phyloP scores from a whole-genome alignment of 1,284 basidiomycete genomes.

The Melampsora americana region DNA sequence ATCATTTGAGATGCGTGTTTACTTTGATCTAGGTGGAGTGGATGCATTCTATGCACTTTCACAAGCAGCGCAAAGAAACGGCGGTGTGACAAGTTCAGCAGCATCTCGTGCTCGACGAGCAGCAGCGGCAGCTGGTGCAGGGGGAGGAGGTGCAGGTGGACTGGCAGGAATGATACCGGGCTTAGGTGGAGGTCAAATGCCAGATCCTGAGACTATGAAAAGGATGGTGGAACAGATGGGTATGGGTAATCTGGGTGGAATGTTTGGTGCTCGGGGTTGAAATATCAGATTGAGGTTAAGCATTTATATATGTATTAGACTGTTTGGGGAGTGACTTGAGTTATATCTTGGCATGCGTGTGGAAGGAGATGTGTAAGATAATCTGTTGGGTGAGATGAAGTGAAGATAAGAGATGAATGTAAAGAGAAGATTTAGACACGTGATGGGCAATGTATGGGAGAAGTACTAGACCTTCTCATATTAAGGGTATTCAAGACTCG shows the following conservation, averaged over 20 bases:
- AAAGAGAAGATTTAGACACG: no score
- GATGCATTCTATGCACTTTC: constrained; percentile 42
- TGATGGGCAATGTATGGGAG: no score
- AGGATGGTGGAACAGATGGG: constrained; percentile 42
- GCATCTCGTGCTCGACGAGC: constrained; percentile 13
- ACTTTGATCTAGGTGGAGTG: constrained; percentile 23
- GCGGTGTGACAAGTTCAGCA: constrained; percentile 20
- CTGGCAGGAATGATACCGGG: constrained; percentile 12
- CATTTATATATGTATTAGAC: no score
- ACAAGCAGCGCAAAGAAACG: constrained; percentile 29
- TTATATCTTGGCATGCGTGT: no score
- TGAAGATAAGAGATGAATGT: no score
- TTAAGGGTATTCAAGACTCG: no score
- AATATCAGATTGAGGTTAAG: background rate
- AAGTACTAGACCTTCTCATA: no score
- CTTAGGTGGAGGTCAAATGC: constrained; percentile 20
- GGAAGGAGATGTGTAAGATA: no score
- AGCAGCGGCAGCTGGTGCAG: constrained; percentile 24
- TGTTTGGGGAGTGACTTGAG: no score
- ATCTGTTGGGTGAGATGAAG: no score
- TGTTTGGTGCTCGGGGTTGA: constrained; percentile 19
- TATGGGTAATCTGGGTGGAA: constrained; percentile 18
- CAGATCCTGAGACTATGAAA: constrained; percentile 25
- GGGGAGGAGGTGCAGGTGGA: constrained; percentile 10
- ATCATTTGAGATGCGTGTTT: background rate